These are phyloP conservation scores for Acacia melanoxylon DNA, from an alignment of 306 rosid genomes.

Conservation along the genomic window DNA sequence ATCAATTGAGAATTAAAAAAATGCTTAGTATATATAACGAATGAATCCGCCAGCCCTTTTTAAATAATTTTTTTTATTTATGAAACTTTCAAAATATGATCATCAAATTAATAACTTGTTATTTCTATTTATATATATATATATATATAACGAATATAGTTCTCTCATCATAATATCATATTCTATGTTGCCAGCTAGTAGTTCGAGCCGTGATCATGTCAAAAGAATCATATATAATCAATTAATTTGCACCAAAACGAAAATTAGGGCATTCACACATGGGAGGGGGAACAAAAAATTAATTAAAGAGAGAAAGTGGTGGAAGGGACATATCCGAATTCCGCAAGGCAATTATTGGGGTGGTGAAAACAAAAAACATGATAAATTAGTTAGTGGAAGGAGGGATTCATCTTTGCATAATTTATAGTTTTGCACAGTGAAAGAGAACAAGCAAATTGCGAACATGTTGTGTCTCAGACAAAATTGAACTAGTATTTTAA, in stretches of 20 bases:
- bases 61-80: no score
- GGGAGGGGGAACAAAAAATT: not conserved
- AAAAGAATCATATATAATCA: not conserved
- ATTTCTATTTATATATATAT: no score
- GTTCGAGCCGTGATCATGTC: not conserved
- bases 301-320: not conserved
- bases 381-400: not conserved
- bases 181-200: not conserved
- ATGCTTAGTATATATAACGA: not conserved
- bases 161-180: not conserved
- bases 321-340: not conserved
- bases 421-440: not conserved
- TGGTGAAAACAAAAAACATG: not conserved
- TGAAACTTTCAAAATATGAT: not conserved
- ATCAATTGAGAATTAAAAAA: not conserved
- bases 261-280: not conserved
- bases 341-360: not conserved
- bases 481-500: no score
- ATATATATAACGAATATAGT: no score
- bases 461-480: not conserved
- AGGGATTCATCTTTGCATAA: not conserved
- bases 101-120: not conserved
- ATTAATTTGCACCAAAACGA: not conserved
- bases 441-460: not conserved
- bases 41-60: not conserved